These are phyloP conservation scores for Microthyrium microscopicum DNA, from an alignment of 2,329 filamentous ascomycete species.

Conservation along the genomic window DNA sequence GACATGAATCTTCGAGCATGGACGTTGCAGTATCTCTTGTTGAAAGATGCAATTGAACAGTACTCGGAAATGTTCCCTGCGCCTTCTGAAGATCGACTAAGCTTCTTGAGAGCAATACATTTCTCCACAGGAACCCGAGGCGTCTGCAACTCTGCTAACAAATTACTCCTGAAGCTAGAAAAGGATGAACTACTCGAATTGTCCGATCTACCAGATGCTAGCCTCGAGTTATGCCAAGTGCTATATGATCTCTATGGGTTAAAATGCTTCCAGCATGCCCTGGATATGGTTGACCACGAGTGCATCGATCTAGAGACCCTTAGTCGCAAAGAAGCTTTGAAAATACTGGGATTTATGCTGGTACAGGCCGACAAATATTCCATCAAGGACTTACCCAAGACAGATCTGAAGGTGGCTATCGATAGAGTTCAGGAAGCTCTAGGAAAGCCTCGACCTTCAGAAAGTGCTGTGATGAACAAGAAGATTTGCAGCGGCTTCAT, in stretches of 20 bases:
- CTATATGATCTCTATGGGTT: conserved; percentile 70
- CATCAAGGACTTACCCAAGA: conserved; percentile 82
- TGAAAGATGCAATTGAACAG: conserved; percentile 59
- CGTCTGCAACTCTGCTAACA: conserved; percentile 71
- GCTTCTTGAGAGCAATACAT: conserved; percentile 68
- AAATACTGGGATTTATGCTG: conserved; percentile 71
- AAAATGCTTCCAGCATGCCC: conserved; percentile 34
- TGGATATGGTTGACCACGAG: conserved; percentile 46
- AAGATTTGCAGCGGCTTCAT: conserved; percentile 68
- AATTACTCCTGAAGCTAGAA: conserved; percentile 77
- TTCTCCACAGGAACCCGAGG: conserved; percentile 62
- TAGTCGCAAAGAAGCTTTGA: conserved; percentile 63
- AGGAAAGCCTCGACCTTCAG: conserved; percentile 39
- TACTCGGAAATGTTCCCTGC: conserved; percentile 46
- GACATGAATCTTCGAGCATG: conserved; percentile 80
- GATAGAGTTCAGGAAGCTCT: conserved; percentile 86
- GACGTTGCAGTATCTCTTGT: conserved; percentile 68
- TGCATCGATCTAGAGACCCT: conserved; percentile 53
- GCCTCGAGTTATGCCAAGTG: conserved; percentile 73
- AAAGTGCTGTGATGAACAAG: conserved; percentile 67
- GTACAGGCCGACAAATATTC: conserved; percentile 66
- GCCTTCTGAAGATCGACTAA: conserved; percentile 56
- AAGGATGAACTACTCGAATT: conserved; percentile 69
- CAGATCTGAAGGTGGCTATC: conserved; percentile 75
- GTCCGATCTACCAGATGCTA: conserved; percentile 62